These are phyloP conservation scores for Gyrodon lividus DNA, from an alignment of 768 basidiomycete genomes.

Conservation along the genomic window DNA sequence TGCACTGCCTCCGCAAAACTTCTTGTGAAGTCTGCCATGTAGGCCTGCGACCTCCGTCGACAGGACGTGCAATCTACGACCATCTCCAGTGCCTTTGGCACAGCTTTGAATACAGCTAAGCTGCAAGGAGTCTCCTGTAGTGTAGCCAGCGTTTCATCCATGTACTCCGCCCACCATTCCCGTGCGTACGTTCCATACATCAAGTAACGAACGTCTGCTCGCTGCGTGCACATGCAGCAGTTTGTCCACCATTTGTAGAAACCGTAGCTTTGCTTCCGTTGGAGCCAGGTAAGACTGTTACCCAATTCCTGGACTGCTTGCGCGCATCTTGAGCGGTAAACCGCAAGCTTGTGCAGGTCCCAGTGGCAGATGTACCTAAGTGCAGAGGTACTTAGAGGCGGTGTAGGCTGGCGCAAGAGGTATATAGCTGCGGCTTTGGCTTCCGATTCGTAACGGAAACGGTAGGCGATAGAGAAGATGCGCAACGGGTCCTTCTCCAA, in stretches of 20 bases:
- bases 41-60: slow-evolving; percentile 13
- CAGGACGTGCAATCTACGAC: slow-evolving; percentile 22
- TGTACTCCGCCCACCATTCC: slow-evolving; percentile 33
- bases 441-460: slow-evolving; percentile 31
- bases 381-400: neutral
- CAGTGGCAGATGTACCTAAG: slow-evolving; percentile 5
- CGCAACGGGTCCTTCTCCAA: slow-evolving; percentile 28
- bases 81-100: slow-evolving; percentile 16
- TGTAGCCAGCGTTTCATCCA: slow-evolving; percentile 23
- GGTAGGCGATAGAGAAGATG: slow-evolving; percentile 36
- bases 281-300: slow-evolving; percentile 22
- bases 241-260: slow-evolving; percentile 31
- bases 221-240: slow-evolving; percentile 24
- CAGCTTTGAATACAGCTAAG: slow-evolving; percentile 13
- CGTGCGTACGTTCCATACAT: slow-evolving; percentile 27
- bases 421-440: slow-evolving; percentile 28
- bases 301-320: slow-evolving; percentile 19
- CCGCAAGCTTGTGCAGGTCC: slow-evolving; percentile 14
- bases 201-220: slow-evolving; percentile 24
- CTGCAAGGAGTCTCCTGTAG: slow-evolving; percentile 26
- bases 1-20: slow-evolving; percentile 25
- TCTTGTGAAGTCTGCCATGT: slow-evolving; percentile 23
- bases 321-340: slow-evolving; percentile 22
- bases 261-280: slow-evolving; percentile 18
- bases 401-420: slow-evolving; percentile 23